Evolutionary conservation across 2,329 filamentous ascomycete species (phyloP).

Genomic region (Aspergillus ruber): DNA sequence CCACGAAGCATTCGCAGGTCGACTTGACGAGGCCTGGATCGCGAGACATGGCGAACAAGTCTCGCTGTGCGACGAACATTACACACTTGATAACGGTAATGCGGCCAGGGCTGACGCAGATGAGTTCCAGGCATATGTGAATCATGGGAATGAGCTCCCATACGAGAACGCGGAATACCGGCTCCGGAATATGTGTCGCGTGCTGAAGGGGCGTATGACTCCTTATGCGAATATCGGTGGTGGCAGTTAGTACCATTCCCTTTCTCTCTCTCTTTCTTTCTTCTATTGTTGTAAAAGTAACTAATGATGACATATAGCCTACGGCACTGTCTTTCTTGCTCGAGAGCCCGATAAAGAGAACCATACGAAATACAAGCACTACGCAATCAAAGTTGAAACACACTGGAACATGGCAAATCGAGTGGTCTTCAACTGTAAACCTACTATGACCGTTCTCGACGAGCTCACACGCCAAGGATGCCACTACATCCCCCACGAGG

Average conservation of each 20-base stretch:
- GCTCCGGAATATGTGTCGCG: constrained; percentile 2
- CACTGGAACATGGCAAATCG: constrained; percentile 6
- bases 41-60: background rate
- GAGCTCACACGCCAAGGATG: background rate
- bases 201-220: constrained; percentile 5
- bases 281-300: background rate
- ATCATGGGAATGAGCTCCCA: background rate
- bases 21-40: background rate
- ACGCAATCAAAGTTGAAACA: constrained; percentile 16
- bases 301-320: constrained; percentile 14
- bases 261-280: too few relatives aligned
- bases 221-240: constrained; percentile 13
- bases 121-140: background rate
- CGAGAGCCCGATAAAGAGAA: constrained; percentile 4
- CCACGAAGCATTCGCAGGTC: background rate
- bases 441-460: background rate
- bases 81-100: background rate
- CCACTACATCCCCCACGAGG: constrained; percentile 21
- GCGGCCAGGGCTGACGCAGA: background rate
- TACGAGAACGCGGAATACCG: background rate
- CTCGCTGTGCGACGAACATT: background rate
- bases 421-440: background rate
- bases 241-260: constrained; percentile 11
- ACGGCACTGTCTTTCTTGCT: constrained; percentile 14
- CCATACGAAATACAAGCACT: constrained; percentile 5